Percentiles rank a stretch among this genome's conserved stretches.
phyloP scores from a whole-genome alignment of 1,139 yeast genomes.

The Sugiyamaella grinbergsii region DNA sequence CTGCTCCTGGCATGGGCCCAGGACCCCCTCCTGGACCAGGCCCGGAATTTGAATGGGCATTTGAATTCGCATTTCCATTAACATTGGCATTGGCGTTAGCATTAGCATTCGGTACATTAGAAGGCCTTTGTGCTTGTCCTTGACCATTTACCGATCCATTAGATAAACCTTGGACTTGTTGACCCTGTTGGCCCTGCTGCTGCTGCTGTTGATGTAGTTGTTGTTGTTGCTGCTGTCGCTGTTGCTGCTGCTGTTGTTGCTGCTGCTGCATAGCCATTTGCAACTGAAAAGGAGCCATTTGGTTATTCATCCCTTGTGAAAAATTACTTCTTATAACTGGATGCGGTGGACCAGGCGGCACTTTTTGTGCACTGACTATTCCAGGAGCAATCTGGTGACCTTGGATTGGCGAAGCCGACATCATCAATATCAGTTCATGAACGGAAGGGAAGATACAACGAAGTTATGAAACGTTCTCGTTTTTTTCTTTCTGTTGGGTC shows the following conservation, averaged over 20 bases:
- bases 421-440: conserved; percentile 21
- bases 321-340: conserved; percentile 12
- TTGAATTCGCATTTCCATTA: conserved; percentile 2
- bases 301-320: conserved; percentile 9
- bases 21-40: conserved; percentile 8
- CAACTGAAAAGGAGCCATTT: conserved; percentile 18
- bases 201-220: not conserved
- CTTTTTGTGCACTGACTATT: conserved; percentile 28
- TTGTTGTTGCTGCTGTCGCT: conserved; percentile 14
- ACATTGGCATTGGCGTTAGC: conserved; percentile 1
- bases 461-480: too few relatives aligned
- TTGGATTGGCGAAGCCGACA: conserved; percentile 35
- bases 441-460: too few relatives aligned
- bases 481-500: too few relatives aligned
- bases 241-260: conserved; percentile 15
- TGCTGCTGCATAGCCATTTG: conserved; percentile 19
- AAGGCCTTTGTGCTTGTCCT: conserved; percentile 14
- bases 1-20: conserved; percentile 4
- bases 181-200: not conserved
- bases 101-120: too few relatives aligned
- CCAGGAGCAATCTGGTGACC: conserved; percentile 32
- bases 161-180: not conserved
- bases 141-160: conserved; percentile 3
- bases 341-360: conserved; percentile 17
- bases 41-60: not conserved